A percentile compares a stretch with the other conserved stretches of the same genome.
Conservation (phyloP, 1,139 yeast species). For the Meyerozyma smithsonii region DNA sequence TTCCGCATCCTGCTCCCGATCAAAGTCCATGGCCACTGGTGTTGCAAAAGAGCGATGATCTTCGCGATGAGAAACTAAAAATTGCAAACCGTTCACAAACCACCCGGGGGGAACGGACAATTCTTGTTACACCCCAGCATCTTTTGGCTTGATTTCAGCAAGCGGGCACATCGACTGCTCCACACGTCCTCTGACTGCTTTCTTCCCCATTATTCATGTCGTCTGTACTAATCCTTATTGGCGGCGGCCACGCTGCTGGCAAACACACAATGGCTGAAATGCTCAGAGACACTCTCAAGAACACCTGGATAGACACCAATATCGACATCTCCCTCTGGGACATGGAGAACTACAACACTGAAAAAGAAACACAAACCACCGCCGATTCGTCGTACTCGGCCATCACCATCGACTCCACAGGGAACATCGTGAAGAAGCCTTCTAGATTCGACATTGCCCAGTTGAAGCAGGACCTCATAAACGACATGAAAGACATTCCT, state of each 20-base stretch:
- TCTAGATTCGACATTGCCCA: slow-evolving; percentile 34
- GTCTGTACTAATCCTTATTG: slow-evolving; percentile 40
- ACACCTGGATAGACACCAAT: slow-evolving; percentile 6
- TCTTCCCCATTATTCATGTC: not conserved
- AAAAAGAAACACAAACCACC: not conserved
- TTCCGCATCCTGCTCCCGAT: slow-evolving; percentile 52
- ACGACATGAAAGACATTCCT: slow-evolving; percentile 9
- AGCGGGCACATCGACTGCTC: too few relatives aligned
- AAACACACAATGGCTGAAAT: slow-evolving; percentile 38
- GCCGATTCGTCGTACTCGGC: slow-evolving; percentile 18
- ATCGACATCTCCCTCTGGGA: slow-evolving; percentile 9
- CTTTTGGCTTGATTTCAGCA: too few relatives aligned
- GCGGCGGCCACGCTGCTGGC: slow-evolving; percentile 77
- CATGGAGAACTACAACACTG: slow-evolving; percentile 6
- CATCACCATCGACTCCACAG: slow-evolving; percentile 22
- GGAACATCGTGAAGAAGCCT: slow-evolving; percentile 28
- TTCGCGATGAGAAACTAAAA: slow-evolving; percentile 4
- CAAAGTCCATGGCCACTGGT: slow-evolving; percentile 32
- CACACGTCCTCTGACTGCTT: not conserved
- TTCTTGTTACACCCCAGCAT: too few relatives aligned
- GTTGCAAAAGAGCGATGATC: not conserved
- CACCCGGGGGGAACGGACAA: too few relatives aligned
- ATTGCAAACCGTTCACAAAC: too few relatives aligned
- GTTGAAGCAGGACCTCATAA: slow-evolving; percentile 16
- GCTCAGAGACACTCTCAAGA: slow-evolving; percentile 24